Base-by-base conservation (phyloP, 805 yeast species). In the Schwanniomyces sp. region DNA sequence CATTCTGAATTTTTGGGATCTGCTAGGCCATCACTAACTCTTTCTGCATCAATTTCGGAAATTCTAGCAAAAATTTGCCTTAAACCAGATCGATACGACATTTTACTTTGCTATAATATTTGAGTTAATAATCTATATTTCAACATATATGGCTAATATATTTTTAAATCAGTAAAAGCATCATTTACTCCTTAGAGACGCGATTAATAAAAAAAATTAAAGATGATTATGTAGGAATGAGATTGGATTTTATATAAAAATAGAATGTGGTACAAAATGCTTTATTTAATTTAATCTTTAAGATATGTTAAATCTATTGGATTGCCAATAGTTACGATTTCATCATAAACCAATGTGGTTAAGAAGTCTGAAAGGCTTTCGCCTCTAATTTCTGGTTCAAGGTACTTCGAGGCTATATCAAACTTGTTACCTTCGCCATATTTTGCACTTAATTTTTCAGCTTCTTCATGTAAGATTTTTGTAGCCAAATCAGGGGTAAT, bases 341-440 rank as follows among this genome's bases (percentile, higher is more conserved):
- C 57, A 38, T 57, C 62, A 34, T 57, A 57, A n/a, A 57, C 46
- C 47, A 57, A 49, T 4, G 60, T 56, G 16, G 62, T 57, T 43
- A 57, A 49, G 45, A 57, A 57, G 37, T 55, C 59, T 6, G 55
- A 49, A 21, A 53, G 40, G 8, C 48, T 30, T 40, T 53, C 56
- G 12, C 61, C 62, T 32, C 51, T 52, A 25, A 56, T 48, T 46
- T 58, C 61, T 2, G 60, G 58, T 26, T 40, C 41, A 40, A 58
- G 48, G 38, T 54, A 54, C 10, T 46, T 45, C 2, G 60, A 53
- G 28, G 58, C 60, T 18, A 54, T 44, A 18, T 43, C 52, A 30
- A 56, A 55, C 46, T 53, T 53, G 46, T 49, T 45, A 14, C 43
- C 47, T 16, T 34, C 40, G 5, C 46, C 48, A 17, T 21, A 40